Base-by-base conservation (phyloP, 1,284 basidiomycete species). In the Caloboletus firmus region DNA sequence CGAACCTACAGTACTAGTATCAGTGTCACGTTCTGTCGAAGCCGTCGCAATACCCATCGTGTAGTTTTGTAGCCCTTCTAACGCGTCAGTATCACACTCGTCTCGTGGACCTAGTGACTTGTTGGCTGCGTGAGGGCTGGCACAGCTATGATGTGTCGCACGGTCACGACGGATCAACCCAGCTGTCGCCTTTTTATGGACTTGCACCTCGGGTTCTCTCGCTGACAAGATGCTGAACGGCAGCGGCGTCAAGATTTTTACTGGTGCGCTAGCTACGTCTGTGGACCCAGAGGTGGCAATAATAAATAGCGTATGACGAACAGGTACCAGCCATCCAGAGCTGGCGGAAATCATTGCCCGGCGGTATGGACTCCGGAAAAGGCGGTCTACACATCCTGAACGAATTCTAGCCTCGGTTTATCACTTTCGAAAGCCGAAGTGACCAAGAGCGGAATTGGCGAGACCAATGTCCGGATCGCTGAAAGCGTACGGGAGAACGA, bases 401-500 rank as follows among this genome's bases (percentile, higher is more conserved):
- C 24, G 50, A 47, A 50, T 50, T 59, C 28, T 73, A 94, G 93
- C 58, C 86, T 96, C 65, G 90, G 93, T 37, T 78, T 96, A 57
- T 84, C 91, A 35, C 80, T 96, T 54, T 89, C 89, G 52, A 87
- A 87, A 62, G 91, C 93, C 17, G 90, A 91, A 63, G 87, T 98
- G 50, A 85, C 85, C 44, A 85, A 88, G 69, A 96, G 93, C 68
- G 91, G 91, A 17, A 91, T 95, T 59, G 95, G 95, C 58, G 95
- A 98, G 76, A 92, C 91, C 48, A 87, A 87, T 67, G 91, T 99
- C 55, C 91, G 91, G 58, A 95, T 99, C 69, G 82, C 83, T 54
- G 97, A 99, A 76, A 95, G 92, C 52, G 97, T 99, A 32, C 91
- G 96, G 55, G 96, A 99, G 75, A 92, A 94, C 74, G 97, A 99